phyloP scores from a whole-genome alignment of 228 moss, liverwort and hornwort species.

The Sphagnum fallax region DNA sequence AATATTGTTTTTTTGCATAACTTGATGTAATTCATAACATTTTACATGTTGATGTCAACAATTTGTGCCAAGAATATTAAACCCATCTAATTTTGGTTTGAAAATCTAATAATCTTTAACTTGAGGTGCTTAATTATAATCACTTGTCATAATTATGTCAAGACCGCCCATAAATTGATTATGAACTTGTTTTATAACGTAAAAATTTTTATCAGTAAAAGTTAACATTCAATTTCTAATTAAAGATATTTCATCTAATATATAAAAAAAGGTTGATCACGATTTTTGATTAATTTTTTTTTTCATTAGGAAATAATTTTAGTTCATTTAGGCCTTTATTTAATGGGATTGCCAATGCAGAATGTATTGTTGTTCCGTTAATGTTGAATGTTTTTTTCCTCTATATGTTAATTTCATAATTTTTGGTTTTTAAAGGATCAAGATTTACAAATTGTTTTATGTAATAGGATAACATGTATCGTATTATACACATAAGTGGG shows the following conservation, averaged over 20 bases:
- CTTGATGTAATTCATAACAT: background rate
- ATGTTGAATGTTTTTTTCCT: background rate
- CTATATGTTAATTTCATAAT: background rate
- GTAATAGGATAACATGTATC: background rate
- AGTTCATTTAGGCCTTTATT: background rate
- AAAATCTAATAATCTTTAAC: background rate
- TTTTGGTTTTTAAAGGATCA: background rate
- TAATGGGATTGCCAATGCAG: background rate
- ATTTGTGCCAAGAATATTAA: background rate
- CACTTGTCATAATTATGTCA: background rate
- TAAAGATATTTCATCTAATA: background rate
- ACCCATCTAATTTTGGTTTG: background rate
- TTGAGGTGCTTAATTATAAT: background rate
- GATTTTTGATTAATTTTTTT: background rate
- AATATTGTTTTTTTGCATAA: background rate
- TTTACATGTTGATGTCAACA: background rate
- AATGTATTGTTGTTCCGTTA: background rate
- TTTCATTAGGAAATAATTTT: background rate
- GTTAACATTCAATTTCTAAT: background rate
- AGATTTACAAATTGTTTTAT: background rate
- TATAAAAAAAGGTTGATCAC: background rate
- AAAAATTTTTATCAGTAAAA: background rate
- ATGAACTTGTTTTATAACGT: background rate
- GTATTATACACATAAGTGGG: background rate
- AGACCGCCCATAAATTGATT: background rate